phyloP scores from a whole-genome alignment of 208 protist genomes.

The Crithidia bombi region DNA sequence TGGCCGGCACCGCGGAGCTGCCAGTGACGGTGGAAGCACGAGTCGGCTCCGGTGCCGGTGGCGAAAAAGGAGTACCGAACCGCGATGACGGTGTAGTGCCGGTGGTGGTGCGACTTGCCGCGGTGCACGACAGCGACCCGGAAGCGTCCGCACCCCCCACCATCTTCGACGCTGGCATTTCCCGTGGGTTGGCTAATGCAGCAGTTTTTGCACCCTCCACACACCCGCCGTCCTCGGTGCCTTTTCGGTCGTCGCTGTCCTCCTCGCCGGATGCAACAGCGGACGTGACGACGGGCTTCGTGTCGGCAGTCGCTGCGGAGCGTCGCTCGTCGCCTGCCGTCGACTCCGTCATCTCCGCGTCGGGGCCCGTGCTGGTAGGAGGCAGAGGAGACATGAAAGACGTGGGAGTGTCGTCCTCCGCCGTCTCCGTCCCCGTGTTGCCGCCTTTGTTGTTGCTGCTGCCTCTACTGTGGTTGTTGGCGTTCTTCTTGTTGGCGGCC shows the following conservation, averaged over 20 bases:
- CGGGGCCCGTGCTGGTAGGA: not conserved
- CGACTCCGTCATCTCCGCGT: not conserved
- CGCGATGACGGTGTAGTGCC: slow-evolving; percentile 12
- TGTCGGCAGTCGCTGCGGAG: not conserved
- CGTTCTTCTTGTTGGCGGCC: too few relatives aligned
- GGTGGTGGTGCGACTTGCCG: not conserved
- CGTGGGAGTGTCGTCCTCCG: slow-evolving; percentile 8
- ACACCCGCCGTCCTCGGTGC: too few relatives aligned
- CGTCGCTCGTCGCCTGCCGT: not conserved
- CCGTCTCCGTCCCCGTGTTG: not conserved
- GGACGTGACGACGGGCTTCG: not conserved
- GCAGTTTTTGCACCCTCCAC: not conserved
- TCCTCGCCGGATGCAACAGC: not conserved
- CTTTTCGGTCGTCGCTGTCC: not conserved
- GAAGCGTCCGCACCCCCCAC: not conserved
- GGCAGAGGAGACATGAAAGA: slow-evolving; percentile 8
- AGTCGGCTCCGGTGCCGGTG: not conserved
- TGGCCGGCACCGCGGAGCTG: too few relatives aligned
- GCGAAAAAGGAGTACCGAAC: slow-evolving; percentile 7
- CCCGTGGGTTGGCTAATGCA: not conserved
- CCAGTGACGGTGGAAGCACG: too few relatives aligned
- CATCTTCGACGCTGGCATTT: not conserved
- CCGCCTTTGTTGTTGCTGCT: not conserved
- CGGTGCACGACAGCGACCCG: not conserved
- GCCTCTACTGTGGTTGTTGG: not conserved